Evolutionary conservation across 2,329 filamentous ascomycete genomes (phyloP).

Genomic region (Diaporthe sp.): DNA sequence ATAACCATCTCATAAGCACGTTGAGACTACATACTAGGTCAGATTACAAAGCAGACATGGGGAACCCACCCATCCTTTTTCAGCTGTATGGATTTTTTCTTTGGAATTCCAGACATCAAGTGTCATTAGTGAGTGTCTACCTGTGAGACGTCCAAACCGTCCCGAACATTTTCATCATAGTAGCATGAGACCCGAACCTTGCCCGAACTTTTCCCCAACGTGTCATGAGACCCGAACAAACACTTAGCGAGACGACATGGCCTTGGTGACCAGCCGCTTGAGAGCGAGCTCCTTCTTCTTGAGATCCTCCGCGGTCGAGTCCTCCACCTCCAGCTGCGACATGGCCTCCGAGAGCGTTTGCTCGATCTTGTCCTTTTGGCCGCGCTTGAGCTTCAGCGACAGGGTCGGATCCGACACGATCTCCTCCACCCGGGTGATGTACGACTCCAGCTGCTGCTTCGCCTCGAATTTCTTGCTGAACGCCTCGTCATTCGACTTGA

Average conservation of each 20-base stretch:
- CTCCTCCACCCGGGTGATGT: slow-evolving; percentile 99
- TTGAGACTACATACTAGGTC: too few species aligned
- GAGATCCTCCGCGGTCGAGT: slow-evolving; percentile 90
- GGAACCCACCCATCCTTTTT: too few species aligned
- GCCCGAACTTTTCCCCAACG: neutral
- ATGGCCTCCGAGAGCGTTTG: slow-evolving; percentile 96
- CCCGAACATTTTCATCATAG: slow-evolving; percentile 35
- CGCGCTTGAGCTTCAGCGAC: slow-evolving; percentile 97
- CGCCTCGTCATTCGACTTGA: slow-evolving; percentile 97
- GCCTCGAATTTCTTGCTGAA: slow-evolving; percentile 99
- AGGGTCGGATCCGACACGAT: slow-evolving; percentile 97
- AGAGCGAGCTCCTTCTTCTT: slow-evolving; percentile 99
- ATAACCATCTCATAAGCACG: too few species aligned
- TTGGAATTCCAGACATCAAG: slow-evolving; percentile 29
- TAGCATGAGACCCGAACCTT: slow-evolving; percentile 35
- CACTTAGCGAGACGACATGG: slow-evolving; percentile 89
- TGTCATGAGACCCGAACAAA: slow-evolving; percentile 9
- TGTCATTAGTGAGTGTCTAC: slow-evolving; percentile 33
- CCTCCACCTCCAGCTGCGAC: slow-evolving; percentile 96
- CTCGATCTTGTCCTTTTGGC: slow-evolving; percentile 99
- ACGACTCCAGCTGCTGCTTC: slow-evolving; percentile 98
- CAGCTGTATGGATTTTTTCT: slow-evolving; percentile 9
- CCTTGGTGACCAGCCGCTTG: slow-evolving; percentile 98
- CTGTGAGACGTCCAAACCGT: slow-evolving; percentile 20
- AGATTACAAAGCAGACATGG: too few species aligned